Conservation (phyloP, 805 yeast species). For the Metschnikowia borealis region DNA sequence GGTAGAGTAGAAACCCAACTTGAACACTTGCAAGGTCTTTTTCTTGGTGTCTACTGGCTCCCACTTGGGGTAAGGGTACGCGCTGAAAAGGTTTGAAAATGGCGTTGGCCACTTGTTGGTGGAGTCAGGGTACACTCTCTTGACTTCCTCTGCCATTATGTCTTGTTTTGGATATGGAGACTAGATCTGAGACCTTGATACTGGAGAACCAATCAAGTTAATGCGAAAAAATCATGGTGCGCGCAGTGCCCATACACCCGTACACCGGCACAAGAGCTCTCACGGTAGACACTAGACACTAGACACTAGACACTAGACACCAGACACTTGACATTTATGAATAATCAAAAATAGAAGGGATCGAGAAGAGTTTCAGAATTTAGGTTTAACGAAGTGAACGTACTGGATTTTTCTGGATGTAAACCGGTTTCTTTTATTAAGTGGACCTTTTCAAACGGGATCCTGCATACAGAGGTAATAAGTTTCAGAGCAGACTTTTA, state of each 20-base stretch:
- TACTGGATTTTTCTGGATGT: too few relatives aligned
- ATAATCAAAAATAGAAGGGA: too few relatives aligned
- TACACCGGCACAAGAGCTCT: slow-evolving; percentile 7
- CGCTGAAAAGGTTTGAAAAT: slow-evolving; percentile 35
- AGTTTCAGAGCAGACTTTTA: too few relatives aligned
- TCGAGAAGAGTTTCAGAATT: too few relatives aligned
- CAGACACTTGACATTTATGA: too few relatives aligned
- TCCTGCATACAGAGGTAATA: too few relatives aligned
- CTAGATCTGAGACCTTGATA: neutral
- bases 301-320: too few relatives aligned
- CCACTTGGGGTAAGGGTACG: slow-evolving; percentile 45
- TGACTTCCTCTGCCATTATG: slow-evolving; percentile 22
- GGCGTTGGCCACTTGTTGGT: slow-evolving; percentile 41
- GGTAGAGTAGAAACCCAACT: slow-evolving; percentile 45
- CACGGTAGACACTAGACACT: too few relatives aligned
- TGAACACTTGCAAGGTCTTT: slow-evolving; percentile 45
- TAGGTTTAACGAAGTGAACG: too few relatives aligned
- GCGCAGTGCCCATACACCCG: slow-evolving; percentile 9
- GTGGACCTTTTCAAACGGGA: too few relatives aligned
- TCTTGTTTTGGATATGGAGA: neutral
- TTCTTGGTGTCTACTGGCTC: slow-evolving; percentile 54
- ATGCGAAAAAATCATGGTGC: slow-evolving; percentile 12
- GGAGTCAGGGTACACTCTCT: slow-evolving; percentile 30
- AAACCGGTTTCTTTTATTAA: too few relatives aligned
- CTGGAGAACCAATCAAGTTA: slow-evolving; percentile 14